Evolutionary conservation across 441 rosid genomes (phyloP).

Genomic region (Aleurites moluccanus): DNA sequence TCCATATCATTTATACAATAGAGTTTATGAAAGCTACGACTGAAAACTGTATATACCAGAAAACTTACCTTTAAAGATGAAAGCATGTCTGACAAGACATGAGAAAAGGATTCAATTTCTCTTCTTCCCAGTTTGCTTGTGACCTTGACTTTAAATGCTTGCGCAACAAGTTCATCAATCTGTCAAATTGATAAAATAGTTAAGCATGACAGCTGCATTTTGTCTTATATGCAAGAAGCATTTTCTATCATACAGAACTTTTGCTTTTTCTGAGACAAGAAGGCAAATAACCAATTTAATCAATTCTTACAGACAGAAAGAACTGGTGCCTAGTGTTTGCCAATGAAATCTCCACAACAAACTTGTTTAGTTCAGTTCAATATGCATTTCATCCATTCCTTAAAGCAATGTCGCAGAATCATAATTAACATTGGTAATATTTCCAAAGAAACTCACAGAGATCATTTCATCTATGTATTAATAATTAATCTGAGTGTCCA

Average conservation of each 20-base stretch:
- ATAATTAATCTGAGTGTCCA: not conserved
- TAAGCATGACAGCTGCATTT: slow-evolving; percentile 3
- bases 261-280: no score
- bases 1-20: not conserved
- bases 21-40: slow-evolving; percentile 6
- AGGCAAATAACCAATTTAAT: slow-evolving; percentile 1
- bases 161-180: slow-evolving; percentile 82
- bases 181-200: slow-evolving; percentile 24
- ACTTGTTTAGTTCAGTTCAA: not conserved
- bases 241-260: not conserved
- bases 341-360: no score
- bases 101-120: slow-evolving; percentile 60
- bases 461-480: not conserved
- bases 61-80: slow-evolving; percentile 66
- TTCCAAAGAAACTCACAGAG: not conserved
- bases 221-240: not conserved
- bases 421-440: not conserved
- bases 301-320: not conserved
- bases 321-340: not conserved
- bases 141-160: slow-evolving; percentile 50
- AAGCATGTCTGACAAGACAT: slow-evolving; percentile 56
- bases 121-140: slow-evolving; percentile 42
- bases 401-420: not conserved
- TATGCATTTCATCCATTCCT: not conserved
- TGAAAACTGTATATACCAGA: not conserved